phyloP scores from a whole-genome alignment of 352 stramenopile species.

The Pythium angustatum region DNA sequence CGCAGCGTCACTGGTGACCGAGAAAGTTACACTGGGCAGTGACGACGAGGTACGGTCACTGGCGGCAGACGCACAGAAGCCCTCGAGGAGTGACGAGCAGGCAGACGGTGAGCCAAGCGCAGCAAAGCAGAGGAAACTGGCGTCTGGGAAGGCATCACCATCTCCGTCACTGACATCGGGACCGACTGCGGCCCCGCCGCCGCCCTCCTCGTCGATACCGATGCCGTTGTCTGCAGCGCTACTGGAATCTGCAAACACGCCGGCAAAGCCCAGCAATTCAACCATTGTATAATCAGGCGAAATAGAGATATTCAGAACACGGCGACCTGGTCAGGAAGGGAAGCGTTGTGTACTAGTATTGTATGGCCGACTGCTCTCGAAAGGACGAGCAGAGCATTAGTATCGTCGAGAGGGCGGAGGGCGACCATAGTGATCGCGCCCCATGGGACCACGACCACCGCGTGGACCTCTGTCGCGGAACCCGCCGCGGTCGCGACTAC shows the following conservation, averaged over 20 bases:
- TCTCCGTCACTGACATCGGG: not conserved
- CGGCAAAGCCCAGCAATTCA: not conserved
- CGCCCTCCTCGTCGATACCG: not conserved
- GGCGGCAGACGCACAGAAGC: not conserved
- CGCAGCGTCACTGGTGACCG: constrained; percentile 6
- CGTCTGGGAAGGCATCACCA: not conserved
- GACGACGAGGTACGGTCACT: constrained; percentile 9
- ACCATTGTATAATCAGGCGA: not conserved
- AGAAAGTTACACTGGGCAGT: constrained; percentile 1
- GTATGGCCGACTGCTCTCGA: not conserved
- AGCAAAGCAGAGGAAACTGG: not conserved
- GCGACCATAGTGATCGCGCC: constrained; percentile 27
- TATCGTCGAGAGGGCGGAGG: constrained; percentile 27
- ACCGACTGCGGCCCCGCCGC: no score
- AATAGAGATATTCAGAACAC: no score
- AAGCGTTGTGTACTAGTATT: not conserved
- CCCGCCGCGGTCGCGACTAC: constrained; percentile 19
- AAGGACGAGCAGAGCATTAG: constrained; percentile 1
- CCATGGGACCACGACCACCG: constrained; percentile 2
- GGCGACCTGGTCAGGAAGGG: no score
- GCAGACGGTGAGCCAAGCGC: not conserved
- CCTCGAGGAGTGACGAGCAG: not conserved
- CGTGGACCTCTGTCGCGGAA: constrained; percentile 21
- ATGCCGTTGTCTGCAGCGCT: not conserved
- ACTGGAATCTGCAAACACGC: no score